Evolutionary conservation across 257 asterid species (phyloP), one percentile per base, ranked within the genome.

Genomic region (Nicotiana paniculata): DNA sequence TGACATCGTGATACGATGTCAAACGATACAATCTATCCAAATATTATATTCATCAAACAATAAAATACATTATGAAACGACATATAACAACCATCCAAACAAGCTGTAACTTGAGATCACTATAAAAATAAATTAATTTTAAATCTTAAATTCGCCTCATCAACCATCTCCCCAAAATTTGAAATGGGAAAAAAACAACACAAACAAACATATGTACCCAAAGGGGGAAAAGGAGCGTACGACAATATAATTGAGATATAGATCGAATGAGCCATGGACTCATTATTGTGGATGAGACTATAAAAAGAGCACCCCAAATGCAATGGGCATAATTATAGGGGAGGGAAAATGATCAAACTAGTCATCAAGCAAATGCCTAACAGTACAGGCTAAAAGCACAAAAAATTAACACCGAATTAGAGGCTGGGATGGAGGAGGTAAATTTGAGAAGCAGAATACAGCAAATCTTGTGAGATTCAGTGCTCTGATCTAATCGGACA

Each of bases 381-480:
- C 11, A 21, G 24, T 21, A 21, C 24, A 43, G 12, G 12, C 51
- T 13, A 67, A 67, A 67, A 16, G 30, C 7, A 8, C 53, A 33
- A 67, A 46, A 33, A 17, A 33, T 64, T 4, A 35, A 7, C 76
- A 6, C 53, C 9, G 53, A 67, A 67, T 35, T 33, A 67, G 53
- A 67, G 76, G 48, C 26, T 35, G 28, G 37, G 53, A 33, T 1
- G 75, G 75, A 67, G 76, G 28, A 63, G 18, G 37, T 17, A 17
- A 67, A 6, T 24, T 72, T 46, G 24, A 48, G 59, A 46, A 72
- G 21, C n/a, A 72, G 35, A 24, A 11, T 46, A 24, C 1, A 72
- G 15, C 79, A 74, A 15, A 74, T 74, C 43, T 51, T 6, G 63
- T 74, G 79, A 74, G 79, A 74, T 74, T 51, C 43, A 26, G 79